phyloP scores from a whole-genome alignment of 2,329 filamentous ascomycete species.

The Fusarium cicatricum region DNA sequence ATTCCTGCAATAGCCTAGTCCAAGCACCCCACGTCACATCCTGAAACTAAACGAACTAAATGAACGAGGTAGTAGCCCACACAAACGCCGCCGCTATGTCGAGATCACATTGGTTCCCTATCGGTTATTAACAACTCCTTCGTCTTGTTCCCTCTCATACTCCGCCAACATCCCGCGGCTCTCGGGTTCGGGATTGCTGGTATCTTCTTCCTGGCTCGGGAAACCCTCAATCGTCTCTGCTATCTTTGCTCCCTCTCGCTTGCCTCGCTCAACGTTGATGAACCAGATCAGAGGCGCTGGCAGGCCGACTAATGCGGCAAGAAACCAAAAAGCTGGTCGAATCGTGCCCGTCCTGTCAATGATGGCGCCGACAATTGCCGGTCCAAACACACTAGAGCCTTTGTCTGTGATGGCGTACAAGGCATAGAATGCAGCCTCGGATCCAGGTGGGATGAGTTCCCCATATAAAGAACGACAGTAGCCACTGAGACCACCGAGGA shows the following conservation, averaged over 20 bases:
- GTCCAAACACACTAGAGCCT: constrained; percentile 91
- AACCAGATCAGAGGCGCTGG: constrained; percentile 86
- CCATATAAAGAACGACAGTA: constrained; percentile 94
- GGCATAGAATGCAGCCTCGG: constrained; percentile 95
- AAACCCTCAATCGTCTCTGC: constrained; percentile 67
- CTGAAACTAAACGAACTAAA: too few relatives aligned
- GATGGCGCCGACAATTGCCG: constrained; percentile 91
- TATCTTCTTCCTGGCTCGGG: constrained; percentile 43
- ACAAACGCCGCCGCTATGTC: constrained; percentile 41
- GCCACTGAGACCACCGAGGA: constrained; percentile 89
- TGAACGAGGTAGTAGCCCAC: constrained; percentile 1
- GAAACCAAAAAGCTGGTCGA: constrained; percentile 88
- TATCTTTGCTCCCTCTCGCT: constrained; percentile 70
- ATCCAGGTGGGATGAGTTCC: constrained; percentile 92
- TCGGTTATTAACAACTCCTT: constrained; percentile 4
- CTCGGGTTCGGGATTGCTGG: constrained; percentile 34
- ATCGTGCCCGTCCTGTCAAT: constrained; percentile 86
- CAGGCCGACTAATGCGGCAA: constrained; percentile 83
- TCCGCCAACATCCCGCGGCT: constrained; percentile 42
- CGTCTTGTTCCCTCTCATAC: constrained; percentile 38
- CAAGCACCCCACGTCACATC: too few relatives aligned
- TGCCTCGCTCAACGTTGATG: constrained; percentile 84
- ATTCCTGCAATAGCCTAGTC: too few relatives aligned
- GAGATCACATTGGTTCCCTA: constrained; percentile 9
- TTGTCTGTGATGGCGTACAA: constrained; percentile 98